phyloP scores from a whole-genome alignment of 495 filamentous ascomycete species.

The Astrothelium subdiscretum region DNA sequence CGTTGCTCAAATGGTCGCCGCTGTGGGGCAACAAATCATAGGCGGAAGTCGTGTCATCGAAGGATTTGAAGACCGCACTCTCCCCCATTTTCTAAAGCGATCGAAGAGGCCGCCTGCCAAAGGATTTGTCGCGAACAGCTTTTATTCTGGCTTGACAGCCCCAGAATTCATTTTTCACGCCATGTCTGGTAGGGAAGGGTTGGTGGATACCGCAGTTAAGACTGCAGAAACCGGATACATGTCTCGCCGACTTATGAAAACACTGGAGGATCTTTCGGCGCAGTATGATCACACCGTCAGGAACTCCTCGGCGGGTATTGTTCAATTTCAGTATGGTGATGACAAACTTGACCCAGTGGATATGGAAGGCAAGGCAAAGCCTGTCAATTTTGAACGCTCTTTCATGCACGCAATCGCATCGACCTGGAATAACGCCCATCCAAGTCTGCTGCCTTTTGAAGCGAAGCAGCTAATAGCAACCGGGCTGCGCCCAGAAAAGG shows the following conservation, averaged over 20 bases:
- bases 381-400: conserved; percentile 85
- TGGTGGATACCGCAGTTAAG: conserved; percentile 99
- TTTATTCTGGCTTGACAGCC: conserved; percentile 83
- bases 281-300: conserved; percentile 91
- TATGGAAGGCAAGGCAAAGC: conserved; percentile 91
- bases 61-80: conserved; percentile 87
- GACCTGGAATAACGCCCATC: conserved; percentile 67
- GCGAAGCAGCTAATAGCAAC: conserved; percentile 53
- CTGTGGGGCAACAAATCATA: conserved; percentile 97
- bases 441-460: conserved; percentile 58
- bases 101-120: conserved; percentile 83
- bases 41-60: conserved; percentile 84
- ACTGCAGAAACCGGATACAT: conserved; percentile 98
- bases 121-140: conserved; percentile 94
- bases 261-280: conserved; percentile 82
- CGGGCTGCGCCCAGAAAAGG: conserved; percentile 51
- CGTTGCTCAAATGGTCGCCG: conserved; percentile 96
- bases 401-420: conserved; percentile 71
- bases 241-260: conserved; percentile 97
- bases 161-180: conserved; percentile 97
- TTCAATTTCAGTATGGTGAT: conserved; percentile 95
- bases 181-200: conserved; percentile 93
- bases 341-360: conserved; percentile 91
- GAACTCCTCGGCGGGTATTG: conserved; percentile 70
- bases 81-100: conserved; percentile 93